These are phyloP conservation scores for Solioccasus polychromus DNA, from an alignment of 768 basidiomycete genomes.

Conservation along the genomic window DNA sequence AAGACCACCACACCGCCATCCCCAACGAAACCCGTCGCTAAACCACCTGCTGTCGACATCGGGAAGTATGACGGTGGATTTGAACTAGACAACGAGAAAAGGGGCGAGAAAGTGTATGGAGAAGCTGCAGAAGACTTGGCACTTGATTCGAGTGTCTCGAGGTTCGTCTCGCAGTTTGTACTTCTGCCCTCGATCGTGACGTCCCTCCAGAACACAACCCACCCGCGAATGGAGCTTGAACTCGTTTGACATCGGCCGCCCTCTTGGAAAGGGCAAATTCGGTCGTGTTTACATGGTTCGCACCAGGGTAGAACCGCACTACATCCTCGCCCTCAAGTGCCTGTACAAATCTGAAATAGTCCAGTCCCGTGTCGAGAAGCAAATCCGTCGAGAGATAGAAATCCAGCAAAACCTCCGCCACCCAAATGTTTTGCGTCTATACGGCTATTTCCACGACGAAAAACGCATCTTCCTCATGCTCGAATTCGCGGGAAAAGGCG, in stretches of 20 bases:
- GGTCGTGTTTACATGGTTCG: constrained; percentile 98
- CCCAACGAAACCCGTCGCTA: constrained; percentile 18
- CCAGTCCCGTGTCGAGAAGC: constrained; percentile 89
- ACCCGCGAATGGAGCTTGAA: constrained; percentile 84
- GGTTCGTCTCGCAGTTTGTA: constrained; percentile 40
- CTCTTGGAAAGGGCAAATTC: constrained; percentile 98
- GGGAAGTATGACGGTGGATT: constrained; percentile 96
- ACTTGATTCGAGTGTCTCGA: constrained; percentile 75
- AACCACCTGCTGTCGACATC: constrained; percentile 55
- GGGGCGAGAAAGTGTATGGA: constrained; percentile 70
- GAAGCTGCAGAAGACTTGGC: constrained; percentile 80
- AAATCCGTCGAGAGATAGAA: constrained; percentile 96
- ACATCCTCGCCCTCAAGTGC: constrained; percentile 95
- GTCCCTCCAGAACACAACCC: constrained; percentile 52
- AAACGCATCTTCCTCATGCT: constrained; percentile 98
- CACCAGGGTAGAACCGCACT: constrained; percentile 82
- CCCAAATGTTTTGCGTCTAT: constrained; percentile 89
- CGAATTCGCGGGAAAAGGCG: constrained; percentile 96
- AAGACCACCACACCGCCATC: constrained; percentile 27
- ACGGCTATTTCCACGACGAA: constrained; percentile 97
- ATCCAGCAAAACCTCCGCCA: constrained; percentile 96
- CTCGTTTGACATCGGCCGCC: constrained; percentile 91
- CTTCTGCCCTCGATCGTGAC: not conserved
- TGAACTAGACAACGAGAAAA: constrained; percentile 82
- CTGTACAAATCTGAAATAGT: constrained; percentile 97